These are phyloP conservation scores for Capillidium heterosporum DNA, from an alignment of 371 early-diverging fungal species.

Conservation along the genomic window DNA sequence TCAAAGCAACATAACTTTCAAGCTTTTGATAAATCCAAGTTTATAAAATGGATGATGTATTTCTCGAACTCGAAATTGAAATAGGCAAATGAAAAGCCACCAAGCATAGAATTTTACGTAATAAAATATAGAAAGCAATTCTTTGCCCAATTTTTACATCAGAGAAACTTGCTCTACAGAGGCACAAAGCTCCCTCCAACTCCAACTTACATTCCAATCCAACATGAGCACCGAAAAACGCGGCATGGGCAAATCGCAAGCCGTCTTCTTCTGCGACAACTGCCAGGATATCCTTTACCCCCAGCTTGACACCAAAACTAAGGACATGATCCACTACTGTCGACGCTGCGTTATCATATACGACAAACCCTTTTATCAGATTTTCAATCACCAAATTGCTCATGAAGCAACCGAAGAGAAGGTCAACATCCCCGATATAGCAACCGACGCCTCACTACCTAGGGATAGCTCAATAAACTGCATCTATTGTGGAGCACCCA, in stretches of 20 bases:
- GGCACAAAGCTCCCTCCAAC: too few relatives aligned
- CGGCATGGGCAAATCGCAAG: background rate
- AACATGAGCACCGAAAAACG: background rate
- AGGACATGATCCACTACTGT: conserved; percentile 71
- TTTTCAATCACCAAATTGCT: conserved; percentile 70
- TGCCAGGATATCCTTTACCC: conserved; percentile 96
- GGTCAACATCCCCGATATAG: conserved; percentile 53
- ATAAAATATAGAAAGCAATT: too few relatives aligned
- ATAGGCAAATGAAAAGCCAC: too few relatives aligned
- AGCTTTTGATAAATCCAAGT: too few relatives aligned
- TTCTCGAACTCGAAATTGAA: too few relatives aligned
- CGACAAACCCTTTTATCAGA: conserved; percentile 57
- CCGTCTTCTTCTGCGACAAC: background rate
- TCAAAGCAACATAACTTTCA: too few relatives aligned
- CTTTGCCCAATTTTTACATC: too few relatives aligned
- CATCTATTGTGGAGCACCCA: conserved; percentile 45
- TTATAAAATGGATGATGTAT: too few relatives aligned
- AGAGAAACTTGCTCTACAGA: too few relatives aligned
- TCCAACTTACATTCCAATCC: too few relatives aligned
- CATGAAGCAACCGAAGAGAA: conserved; percentile 65
- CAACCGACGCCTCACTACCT: conserved; percentile 48
- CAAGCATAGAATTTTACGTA: too few relatives aligned
- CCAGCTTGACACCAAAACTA: conserved; percentile 56
- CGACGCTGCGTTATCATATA: conserved; percentile 86
- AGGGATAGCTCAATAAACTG: conserved; percentile 19